Base-by-base conservation (phyloP, 2,329 filamentous ascomycete genomes). In the Fusarium proliferatum region DNA sequence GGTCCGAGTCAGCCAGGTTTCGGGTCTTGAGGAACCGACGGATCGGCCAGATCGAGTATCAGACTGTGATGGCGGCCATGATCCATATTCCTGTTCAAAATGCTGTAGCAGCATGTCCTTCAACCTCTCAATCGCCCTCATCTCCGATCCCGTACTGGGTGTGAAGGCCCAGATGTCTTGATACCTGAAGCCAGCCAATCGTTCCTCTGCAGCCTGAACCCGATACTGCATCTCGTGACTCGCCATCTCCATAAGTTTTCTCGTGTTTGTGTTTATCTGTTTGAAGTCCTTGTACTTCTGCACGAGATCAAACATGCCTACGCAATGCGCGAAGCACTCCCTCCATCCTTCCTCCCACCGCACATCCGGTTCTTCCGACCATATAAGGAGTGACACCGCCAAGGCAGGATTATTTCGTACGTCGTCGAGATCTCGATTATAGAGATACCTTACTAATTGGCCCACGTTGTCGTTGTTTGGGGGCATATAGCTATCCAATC, bases 271-370 rank as follows among this genome's bases (percentile, higher is more conserved):
- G 3, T 90, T 89, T 30, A 93, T 81, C 52, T 84, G 81, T 64
- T 85, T 86, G 79, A 88, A 93, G 74, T 92, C 91, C 16, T 86
- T 81, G 28, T 84, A 85, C 8, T 75, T 73, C 69, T 90, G 87
- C n/a, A 90, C 80, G 30, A 81, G 83, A n/a, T 57, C 52, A 49
- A 87, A 90, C 87, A 93, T 89, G 33, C 92, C 92, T 6, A 88
- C 88, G 71, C 89, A 89, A 77, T 94, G 92, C 11, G 90, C 84
- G 74, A 92, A 94, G 33, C 87, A 87, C 78, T 93, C 91, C 21
- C 88, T 85, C 86, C 91, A 94, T 3, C 91, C 90, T 71, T 91
- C 88, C 49, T 89, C 86, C 90, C 91, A 92, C 9, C 85, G 85
- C 13, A 93, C 88, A 23, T 84, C 86, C 5, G 86, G 84, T n/a